These are phyloP conservation scores for Veloporphyrellus conicus DNA, from an alignment of 1,284 basidiomycete species.

Conservation along the genomic window DNA sequence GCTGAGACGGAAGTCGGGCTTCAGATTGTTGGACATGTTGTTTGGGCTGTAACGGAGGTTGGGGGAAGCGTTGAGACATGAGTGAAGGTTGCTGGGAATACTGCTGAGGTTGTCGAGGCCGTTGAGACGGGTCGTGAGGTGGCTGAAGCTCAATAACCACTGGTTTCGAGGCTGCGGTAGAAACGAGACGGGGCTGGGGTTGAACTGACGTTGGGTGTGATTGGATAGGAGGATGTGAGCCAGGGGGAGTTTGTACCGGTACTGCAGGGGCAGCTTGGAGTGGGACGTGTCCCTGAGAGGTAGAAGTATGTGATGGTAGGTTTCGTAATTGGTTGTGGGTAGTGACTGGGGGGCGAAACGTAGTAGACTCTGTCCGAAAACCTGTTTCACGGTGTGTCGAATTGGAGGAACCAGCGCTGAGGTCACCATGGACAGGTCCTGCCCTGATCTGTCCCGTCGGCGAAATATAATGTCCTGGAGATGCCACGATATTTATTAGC, in stretches of 20 bases:
- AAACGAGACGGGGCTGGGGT: neutral
- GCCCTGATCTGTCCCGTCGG: neutral
- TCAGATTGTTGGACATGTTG: conserved; percentile 4
- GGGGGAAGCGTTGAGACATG: conserved; percentile 2
- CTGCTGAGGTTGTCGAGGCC: neutral
- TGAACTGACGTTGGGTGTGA: neutral
- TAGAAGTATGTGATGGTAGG: neutral
- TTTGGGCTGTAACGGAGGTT: conserved; percentile 2
- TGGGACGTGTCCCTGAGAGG: conserved; percentile 10
- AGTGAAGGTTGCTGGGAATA: neutral
- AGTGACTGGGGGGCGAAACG: conserved; percentile 2
- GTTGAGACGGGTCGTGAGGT: conserved; percentile 2
- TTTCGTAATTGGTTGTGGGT: conserved; percentile 5
- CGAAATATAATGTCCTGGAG: conserved; percentile 5
- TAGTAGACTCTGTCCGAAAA: neutral
- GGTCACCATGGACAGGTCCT: neutral
- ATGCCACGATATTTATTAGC: neutral
- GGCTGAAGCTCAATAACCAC: neutral
- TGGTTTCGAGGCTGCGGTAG: neutral
- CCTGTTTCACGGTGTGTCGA: neutral
- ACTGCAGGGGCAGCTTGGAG: conserved; percentile 2
- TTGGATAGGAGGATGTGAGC: neutral
- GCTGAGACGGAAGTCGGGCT: conserved; percentile 3
- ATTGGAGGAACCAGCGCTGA: conserved; percentile 1
- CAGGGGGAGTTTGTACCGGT: neutral